Evolutionary conservation across 768 basidiomycete species (phyloP).

Genomic region (Clavaria fumosa): DNA sequence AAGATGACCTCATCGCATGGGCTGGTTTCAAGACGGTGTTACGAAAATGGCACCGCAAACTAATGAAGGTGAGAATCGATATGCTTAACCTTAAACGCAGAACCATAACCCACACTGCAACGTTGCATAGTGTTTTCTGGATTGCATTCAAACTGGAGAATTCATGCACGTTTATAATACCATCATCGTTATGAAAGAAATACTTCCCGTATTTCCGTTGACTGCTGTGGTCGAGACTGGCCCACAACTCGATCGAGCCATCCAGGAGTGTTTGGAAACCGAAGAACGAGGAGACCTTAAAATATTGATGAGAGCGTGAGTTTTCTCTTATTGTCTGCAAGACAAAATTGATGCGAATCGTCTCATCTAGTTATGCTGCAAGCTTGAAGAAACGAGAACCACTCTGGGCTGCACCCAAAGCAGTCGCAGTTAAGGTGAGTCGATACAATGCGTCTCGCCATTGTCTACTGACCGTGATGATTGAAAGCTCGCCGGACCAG

Average conservation of each 20-base stretch:
- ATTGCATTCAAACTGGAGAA: slow-evolving; percentile 73
- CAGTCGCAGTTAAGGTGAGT: slow-evolving; percentile 13
- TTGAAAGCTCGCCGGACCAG: slow-evolving; percentile 20
- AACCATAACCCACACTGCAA: neutral
- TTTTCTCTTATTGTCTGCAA: slow-evolving; percentile 6
- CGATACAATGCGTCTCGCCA: no score
- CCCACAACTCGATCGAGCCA: slow-evolving; percentile 35
- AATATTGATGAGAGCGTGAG: slow-evolving; percentile 63
- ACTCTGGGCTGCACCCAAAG: slow-evolving; percentile 29
- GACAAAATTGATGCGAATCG: neutral
- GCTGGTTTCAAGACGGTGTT: slow-evolving; percentile 50
- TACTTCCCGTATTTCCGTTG: slow-evolving; percentile 78
- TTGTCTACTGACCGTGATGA: no score
- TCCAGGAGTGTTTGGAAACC: slow-evolving; percentile 51
- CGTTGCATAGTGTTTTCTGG: slow-evolving; percentile 46
- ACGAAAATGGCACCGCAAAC: slow-evolving; percentile 73
- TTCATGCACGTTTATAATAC: slow-evolving; percentile 98
- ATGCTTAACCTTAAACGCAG: neutral
- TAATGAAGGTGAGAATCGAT: slow-evolving; percentile 38
- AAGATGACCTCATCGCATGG: slow-evolving; percentile 48
- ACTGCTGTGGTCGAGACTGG: slow-evolving; percentile 43
- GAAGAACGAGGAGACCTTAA: slow-evolving; percentile 80
- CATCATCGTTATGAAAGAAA: slow-evolving; percentile 86
- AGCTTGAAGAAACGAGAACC: slow-evolving; percentile 61
- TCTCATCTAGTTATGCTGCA: slow-evolving; percentile 43